Evolutionary conservation across 495 filamentous ascomycete species (phyloP), one percentile per base, ranked within the genome.

Genomic region (Xylaria flabelliformis): DNA sequence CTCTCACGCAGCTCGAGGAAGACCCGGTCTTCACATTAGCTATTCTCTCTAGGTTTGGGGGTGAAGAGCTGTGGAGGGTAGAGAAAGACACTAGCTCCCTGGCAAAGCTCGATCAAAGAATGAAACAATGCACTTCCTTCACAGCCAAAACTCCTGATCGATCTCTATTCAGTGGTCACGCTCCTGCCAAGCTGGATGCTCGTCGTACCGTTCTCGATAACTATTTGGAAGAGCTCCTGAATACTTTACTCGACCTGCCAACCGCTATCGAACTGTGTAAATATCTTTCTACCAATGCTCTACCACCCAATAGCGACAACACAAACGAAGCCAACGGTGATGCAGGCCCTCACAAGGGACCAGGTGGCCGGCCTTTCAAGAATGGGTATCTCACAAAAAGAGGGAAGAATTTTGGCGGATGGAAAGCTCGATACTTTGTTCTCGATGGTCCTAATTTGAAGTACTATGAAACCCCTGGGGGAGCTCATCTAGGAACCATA

Each of bases 391-490:
- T 99, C 41, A 98, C 96, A 8, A 99, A 99, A 82, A 86, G 92
- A 69, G 96, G 96, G 34, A 99, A 99, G 84, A 98, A 97, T 74
- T 98, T 98, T 81, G 96, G 96, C 32, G 96, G 96, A n/a, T 99
- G 96, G 96, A 99, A 99, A 79, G 94, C 93, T 19, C 88, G 96
- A 67, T 98, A 93, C 78, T 99, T 99, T 75, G 87, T 97, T 56
- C 88, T 99, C 0, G 93, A 98, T 76, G 94, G 94, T 2, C 93
- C 97, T 19, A 87, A 93, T 46, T 82, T 99, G 73, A 94, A 91
- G 76, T 98, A 99, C 79, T 98, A 94, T 77, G 96, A 99, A 80
- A 87, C 90, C 4, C 93, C 92, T 0, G 94, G 94, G 53, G 96
- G 96, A 15, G 86, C 93, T 34, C 93, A 97, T 78, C 83, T 98